These are phyloP conservation scores for Vitis labrusca DNA, from an alignment of 164 flowering plant species.

Conservation along the genomic window DNA sequence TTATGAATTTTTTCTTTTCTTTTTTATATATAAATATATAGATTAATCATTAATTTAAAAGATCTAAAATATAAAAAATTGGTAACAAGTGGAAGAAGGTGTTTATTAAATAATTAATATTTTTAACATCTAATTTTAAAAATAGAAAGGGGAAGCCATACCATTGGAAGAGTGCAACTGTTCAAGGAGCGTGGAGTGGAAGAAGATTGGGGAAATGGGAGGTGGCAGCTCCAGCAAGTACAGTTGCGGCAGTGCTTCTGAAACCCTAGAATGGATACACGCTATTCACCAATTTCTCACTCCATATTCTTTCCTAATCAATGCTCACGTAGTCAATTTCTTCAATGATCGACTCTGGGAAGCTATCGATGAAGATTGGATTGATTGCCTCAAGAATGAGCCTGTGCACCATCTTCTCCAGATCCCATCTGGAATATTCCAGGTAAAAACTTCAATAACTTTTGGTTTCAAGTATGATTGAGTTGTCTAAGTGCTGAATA, in stretches of 20 bases:
- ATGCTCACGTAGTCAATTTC: constrained; percentile 82
- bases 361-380: constrained; percentile 71
- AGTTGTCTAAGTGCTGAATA: neutral
- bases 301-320: constrained; percentile 46
- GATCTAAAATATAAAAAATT: too few relatives aligned
- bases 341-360: constrained; percentile 85
- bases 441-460: constrained; percentile 28
- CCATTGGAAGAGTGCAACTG: too few relatives aligned
- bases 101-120: too few relatives aligned
- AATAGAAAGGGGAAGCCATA: too few relatives aligned
- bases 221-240: constrained; percentile 17
- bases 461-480: neutral
- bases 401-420: constrained; percentile 56
- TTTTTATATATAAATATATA: too few relatives aligned
- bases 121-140: too few relatives aligned
- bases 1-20: too few relatives aligned
- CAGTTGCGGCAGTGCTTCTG: constrained; percentile 51
- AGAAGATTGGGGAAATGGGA: too few relatives aligned
- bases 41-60: too few relatives aligned
- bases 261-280: constrained; percentile 78
- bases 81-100: too few relatives aligned
- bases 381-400: constrained; percentile 61
- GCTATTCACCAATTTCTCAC: constrained; percentile 62
- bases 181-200: too few relatives aligned
- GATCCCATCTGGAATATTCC: constrained; percentile 76